Evolutionary conservation across 2,329 filamentous ascomycete genomes (phyloP), one percentile per base, ranked within the genome.

Genomic region (Sarocladiaceae sp.): DNA sequence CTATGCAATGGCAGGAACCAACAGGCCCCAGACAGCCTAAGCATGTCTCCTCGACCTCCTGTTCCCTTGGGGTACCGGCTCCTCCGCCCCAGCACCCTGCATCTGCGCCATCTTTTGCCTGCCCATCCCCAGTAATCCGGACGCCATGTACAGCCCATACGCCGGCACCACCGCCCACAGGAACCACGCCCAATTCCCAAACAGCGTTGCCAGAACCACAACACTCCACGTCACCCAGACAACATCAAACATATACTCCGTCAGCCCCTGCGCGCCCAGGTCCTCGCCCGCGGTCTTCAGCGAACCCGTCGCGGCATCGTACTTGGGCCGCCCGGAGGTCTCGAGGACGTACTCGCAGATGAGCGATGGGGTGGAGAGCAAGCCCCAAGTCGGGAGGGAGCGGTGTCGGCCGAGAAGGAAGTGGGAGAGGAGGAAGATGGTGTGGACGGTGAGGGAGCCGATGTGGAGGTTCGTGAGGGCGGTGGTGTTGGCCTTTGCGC

Each of bases 161-260:
- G 72, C 74, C 5, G 77, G 77, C 3, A 80, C 68, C 18, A 72
- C 58, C 13, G 65, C 57, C 74, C 74, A 80, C 10, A 79, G 54
- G 16, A 77, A 59, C 76, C 75, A 80, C 12, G 68, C 86, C 69
- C 83, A 83, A 61, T 96, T 89, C 3, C 93, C 93, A 39, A 91
- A 77, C 21, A 95, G 51, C 13, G 84, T 75, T 12, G 83, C 89
- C n/a, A 84, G 63, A 7, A 83, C 65, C 16, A 43, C 40, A 44
- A 82, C 85, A 10, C 79, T 82, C 83, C 90, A 96, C 0, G 89
- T 96, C 69, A 95, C 88, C 78, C 95, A 97, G 44, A 95, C 72
- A 41, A 95, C 79, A 67, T 98, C 93, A 76, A 95, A 98, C 85
- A 97, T 88, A 72, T 94, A 97, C 67, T 96, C 93, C 10, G 91